A percentile compares a stretch with the other conserved stretches of the same genome.
Evolutionary conservation across 2,329 filamentous ascomycete species (phyloP).

Genomic region (Akanthomyces lecanii): DNA sequence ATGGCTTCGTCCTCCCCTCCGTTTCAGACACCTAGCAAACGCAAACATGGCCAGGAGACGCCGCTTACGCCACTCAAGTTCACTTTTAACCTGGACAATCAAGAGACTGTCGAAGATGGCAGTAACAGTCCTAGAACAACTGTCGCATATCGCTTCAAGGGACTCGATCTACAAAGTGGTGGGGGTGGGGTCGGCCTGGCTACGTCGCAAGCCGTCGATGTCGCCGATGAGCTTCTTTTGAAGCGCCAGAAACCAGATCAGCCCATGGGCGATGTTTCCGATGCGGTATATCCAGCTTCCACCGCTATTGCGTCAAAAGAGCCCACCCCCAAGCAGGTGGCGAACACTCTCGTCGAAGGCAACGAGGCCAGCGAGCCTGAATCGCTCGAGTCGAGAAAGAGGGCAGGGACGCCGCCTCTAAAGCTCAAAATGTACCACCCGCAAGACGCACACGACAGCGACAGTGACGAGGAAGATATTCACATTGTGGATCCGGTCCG

Average conservation of each 20-base stretch:
- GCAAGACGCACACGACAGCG: constrained; percentile 18
- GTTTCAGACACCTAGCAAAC: constrained; percentile 38
- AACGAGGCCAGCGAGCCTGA: not conserved
- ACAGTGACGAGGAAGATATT: constrained; percentile 27
- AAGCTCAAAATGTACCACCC: constrained; percentile 22
- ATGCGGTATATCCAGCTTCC: not conserved
- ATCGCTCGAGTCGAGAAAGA: constrained; percentile 24
- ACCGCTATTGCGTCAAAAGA: not conserved
- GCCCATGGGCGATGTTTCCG: constrained; percentile 27
- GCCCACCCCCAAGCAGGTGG: not conserved
- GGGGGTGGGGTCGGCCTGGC: constrained; percentile 40
- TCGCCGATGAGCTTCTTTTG: constrained; percentile 29
- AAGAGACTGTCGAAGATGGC: constrained; percentile 39
- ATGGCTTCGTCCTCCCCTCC: constrained; percentile 15
- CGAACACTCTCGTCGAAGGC: not conserved
- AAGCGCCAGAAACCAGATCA: constrained; percentile 37
- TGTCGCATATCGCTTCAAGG: constrained; percentile 49
- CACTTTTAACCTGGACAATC: constrained; percentile 39
- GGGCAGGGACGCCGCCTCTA: constrained; percentile 38
- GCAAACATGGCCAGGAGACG: constrained; percentile 40
- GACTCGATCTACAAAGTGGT: constrained; percentile 42
- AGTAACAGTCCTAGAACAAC: constrained; percentile 49
- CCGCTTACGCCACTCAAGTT: constrained; percentile 38
- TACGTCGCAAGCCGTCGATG: constrained; percentile 19
- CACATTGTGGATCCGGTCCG: constrained; percentile 49